Base-by-base conservation (phyloP, 441 rosid species). In the Populus trichocarpa region DNA sequence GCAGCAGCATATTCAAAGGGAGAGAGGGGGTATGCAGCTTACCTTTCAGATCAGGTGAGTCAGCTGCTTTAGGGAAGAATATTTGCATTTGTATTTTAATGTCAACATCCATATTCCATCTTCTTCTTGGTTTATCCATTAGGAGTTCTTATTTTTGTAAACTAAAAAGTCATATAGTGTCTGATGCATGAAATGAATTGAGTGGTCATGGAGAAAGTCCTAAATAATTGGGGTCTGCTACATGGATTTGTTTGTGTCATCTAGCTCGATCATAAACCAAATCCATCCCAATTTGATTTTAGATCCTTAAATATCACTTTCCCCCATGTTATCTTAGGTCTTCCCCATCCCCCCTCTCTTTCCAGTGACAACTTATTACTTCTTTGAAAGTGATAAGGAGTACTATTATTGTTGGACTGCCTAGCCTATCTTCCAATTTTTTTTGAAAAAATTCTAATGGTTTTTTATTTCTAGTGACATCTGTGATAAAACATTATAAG, bases 21-120 rank as follows among this genome's bases (percentile, higher is more conserved):
- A 68, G 79, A 89, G 40, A 68, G 84, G 79, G 85, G 72, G 20
- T 80, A 88, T 76, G 97, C 98, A 2, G 88, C 98, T 69, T 84
- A 91, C 86, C 94, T 93, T 81, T 88, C 97, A 77, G 94, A 92
- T 40, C 86, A 92, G 98, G 99, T 93, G 78, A 78, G 78, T 72
- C 57, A 46, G 5, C 80, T 81, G 38, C 71, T 73, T 67, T 50
- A 30, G 68, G 71, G 70, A 61, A 69, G 6, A 28, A 33, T 13
- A 22, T 75, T 26, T 69, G n/a, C 50, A 0, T 42, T 32, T 69
- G 4, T 33, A 11, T 50, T 25, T 23, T 16, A 36, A 70, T 70
- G 26, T 72, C 68, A 20, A 22, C 9, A 46, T 63, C 53, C 42
- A n/a, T 23, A 74, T 2, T 38, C 23, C 18, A 38, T 74, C 22